Evolutionary conservation across 805 yeast genomes (phyloP), one percentile per base, ranked within the genome.

Genomic region (Lipomyces yamadae): DNA sequence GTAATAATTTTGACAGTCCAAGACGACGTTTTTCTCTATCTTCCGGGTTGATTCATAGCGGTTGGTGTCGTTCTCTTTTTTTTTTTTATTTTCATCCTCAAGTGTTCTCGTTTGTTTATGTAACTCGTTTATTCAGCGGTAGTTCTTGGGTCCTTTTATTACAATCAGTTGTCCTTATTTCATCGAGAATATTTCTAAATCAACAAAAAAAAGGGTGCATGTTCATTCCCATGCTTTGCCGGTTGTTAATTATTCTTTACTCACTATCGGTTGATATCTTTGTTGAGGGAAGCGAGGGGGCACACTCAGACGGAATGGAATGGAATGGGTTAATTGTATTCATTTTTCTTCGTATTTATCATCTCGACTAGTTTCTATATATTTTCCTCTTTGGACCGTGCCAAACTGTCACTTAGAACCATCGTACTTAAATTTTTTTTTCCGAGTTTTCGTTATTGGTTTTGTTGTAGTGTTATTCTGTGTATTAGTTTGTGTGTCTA

Each of bases 1-100:
- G 83, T 94, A 81, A 73, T 42, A 8, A 24, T 24, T 24, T 24
- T 24, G 24, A 24, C 24, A 24, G 24, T 24, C 24, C 24, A 24
- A 1, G 24, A 24, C 24, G 24, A 24, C 48, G 18, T 42, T n/a
- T 4, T 24, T 42, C 10, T n/a, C 48, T 42, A 15, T 15, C 18
- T 42, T n/a, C 18, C 15, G 18, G 48, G 48, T n/a, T 5, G 24
- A 24, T n/a, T 5, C 6, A 42, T 42, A 15, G 48, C 48, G 48
- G 48, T 42, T 42, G 15, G 48, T 42, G 18, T 42, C 18, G 24
- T n/a, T 15, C n/a, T 18, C n/a, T 7, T 42, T 18, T 56, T 56
- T 13, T 2, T 11, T 6, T 4, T 24, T 53, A 10, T n/a, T 18
- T 7, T 35, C 24, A 15, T 54, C 29, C 24, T 24, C 24, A 24